phyloP scores from a whole-genome alignment of 345 rosid genomes.

The Microcos paniculata region DNA sequence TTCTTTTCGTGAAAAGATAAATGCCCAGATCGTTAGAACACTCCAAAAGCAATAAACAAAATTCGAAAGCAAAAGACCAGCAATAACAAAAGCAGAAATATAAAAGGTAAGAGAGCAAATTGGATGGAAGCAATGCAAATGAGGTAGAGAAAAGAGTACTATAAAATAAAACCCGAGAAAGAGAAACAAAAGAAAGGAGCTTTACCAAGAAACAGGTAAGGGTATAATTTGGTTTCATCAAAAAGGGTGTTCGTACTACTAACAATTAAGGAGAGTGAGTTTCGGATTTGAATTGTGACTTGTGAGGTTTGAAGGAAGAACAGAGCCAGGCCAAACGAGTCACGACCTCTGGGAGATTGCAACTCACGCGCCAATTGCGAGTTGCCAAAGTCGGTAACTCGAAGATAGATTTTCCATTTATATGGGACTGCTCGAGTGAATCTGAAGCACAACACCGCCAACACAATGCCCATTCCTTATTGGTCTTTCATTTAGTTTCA shows the following conservation, averaged over 20 bases:
- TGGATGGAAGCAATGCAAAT: not conserved
- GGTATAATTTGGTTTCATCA: not conserved
- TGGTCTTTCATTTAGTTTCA: not conserved
- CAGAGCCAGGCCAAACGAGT: not conserved
- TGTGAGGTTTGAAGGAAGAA: constrained; percentile 6
- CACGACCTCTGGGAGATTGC: constrained; percentile 12
- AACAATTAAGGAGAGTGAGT: not conserved
- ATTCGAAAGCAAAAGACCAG: not conserved
- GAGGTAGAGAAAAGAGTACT: not conserved
- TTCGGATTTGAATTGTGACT: constrained; percentile 5
- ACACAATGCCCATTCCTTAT: not conserved
- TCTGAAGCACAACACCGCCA: not conserved
- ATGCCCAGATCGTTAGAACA: not conserved
- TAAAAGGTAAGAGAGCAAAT: not conserved
- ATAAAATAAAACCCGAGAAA: not conserved
- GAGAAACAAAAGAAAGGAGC: not conserved
- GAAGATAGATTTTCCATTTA: constrained; percentile 4
- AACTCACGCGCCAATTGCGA: constrained; percentile 30
- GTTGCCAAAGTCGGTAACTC: constrained; percentile 27
- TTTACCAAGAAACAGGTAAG: not conserved
- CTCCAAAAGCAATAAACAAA: not conserved
- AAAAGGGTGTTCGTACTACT: not conserved
- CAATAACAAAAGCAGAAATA: not conserved
- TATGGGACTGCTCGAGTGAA: not conserved
- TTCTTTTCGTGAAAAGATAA: not conserved